phyloP scores from a whole-genome alignment of 305 asterid genomes.

The Rubia peregrina region DNA sequence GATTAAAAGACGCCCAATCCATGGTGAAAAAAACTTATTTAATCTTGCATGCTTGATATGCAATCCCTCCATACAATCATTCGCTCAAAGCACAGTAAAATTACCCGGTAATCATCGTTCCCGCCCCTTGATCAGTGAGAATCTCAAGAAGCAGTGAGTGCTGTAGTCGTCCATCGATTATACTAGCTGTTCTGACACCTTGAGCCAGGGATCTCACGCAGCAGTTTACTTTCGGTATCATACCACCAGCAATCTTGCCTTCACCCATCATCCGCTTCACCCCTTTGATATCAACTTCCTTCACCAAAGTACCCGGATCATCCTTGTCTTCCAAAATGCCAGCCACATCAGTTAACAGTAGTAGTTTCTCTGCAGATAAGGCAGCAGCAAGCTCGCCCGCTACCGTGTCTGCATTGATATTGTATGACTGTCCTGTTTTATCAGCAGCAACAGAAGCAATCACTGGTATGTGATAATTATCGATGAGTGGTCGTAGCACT shows the following conservation, averaged over 20 bases:
- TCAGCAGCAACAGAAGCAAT: conserved; percentile 85
- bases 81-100: background rate
- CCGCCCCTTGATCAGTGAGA: conserved; percentile 77
- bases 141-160: conserved; percentile 85
- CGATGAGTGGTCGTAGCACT: conserved; percentile 53
- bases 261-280: conserved; percentile 63
- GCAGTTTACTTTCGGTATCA: conserved; percentile 84
- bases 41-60: background rate
- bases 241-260: conserved; percentile 73
- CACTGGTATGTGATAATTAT: conserved; percentile 66
- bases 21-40: background rate
- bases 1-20: background rate
- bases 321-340: conserved; percentile 58
- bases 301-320: conserved; percentile 63
- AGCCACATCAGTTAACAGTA: conserved; percentile 72
- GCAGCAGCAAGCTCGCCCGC: conserved; percentile 87
- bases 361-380: conserved; percentile 71
- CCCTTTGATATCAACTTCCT: conserved; percentile 68
- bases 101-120: conserved; percentile 87
- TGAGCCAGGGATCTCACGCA: conserved; percentile 77
- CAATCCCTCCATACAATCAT: background rate
- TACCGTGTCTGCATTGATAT: conserved; percentile 80
- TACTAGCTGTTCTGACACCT: conserved; percentile 78
- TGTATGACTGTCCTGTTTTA: conserved; percentile 46
- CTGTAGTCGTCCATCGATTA: conserved; percentile 73